A percentile compares a stretch with the other conserved stretches of the same genome.
Evolutionary conservation across 306 rosid genomes (phyloP).

Genomic region (Acacia confusa): DNA sequence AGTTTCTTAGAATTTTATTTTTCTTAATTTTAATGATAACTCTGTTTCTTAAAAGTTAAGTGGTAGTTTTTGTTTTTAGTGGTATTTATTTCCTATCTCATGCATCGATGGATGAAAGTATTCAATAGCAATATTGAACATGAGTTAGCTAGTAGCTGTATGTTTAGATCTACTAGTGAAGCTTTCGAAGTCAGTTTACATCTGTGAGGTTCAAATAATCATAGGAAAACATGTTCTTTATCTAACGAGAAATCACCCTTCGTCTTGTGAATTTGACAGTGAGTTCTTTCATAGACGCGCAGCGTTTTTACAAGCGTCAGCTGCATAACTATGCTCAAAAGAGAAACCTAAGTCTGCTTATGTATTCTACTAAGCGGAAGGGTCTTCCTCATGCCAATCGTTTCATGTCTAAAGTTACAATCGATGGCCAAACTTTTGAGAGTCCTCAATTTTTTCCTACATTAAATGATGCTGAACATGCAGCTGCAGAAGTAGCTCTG

Average conservation of each 20-base stretch:
- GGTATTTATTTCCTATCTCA: too few species aligned
- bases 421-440: constrained; percentile 61
- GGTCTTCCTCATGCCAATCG: constrained; percentile 80
- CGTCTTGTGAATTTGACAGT: constrained; percentile 19
- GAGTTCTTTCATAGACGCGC: constrained; percentile 39
- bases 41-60: too few species aligned
- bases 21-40: too few species aligned
- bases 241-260: constrained; percentile 10
- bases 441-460: constrained; percentile 53
- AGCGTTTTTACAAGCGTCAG: constrained; percentile 66
- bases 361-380: constrained; percentile 64
- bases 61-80: too few species aligned
- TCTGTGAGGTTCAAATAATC: not conserved
- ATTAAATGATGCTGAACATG: constrained; percentile 85
- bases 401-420: constrained; percentile 64
- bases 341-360: constrained; percentile 54
- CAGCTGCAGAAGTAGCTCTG: constrained; percentile 79
- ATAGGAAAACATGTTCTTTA: constrained; percentile 17
- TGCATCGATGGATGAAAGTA: too few species aligned
- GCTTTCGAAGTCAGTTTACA: not conserved
- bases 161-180: not conserved
- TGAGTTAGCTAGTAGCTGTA: not conserved
- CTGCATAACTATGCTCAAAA: constrained; percentile 70
- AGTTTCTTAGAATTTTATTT: too few species aligned
- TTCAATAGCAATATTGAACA: too few species aligned